Evolutionary conservation across 495 filamentous ascomycete species (phyloP), one percentile per base, ranked within the genome.

Genomic region (Talaromyces proteolyticus): DNA sequence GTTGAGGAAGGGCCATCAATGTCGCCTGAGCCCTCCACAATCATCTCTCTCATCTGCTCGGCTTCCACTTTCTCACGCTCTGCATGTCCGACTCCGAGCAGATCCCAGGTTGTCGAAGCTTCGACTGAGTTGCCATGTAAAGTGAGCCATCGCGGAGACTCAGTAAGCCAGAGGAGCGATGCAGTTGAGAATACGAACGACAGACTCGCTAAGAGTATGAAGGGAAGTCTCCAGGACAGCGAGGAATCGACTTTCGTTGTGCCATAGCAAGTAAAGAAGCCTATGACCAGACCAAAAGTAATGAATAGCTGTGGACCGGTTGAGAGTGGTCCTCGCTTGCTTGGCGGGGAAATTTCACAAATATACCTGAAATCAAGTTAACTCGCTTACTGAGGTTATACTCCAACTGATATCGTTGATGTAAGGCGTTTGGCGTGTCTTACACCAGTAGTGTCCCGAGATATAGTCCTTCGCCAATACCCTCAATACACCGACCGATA

Each of bases 181-280:
- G 55, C 55, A 3, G 57, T 58, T 0, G 70, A 65, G 11, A 76
- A 68, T 1, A 66, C 29, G 24, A 70, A 57, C 7, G 69, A 70
- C 2, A 78, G 52, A 19, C 60, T 42, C 0, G 73, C 66, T 34
- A 80, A 65, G 2, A 79, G 42, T 3, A 71, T 59, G 22, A 75
- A 81, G 0, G 80, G 81, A 0, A 73, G 50, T 4, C 82, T 68
- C 82, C 82, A 85, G 4, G 78, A 72, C 16, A 80, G 58, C 3
- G 78, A 79, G 1, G 75, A 77, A 0, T 62, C 18, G 16, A 82
- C 61, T 8, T 66, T 59, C 3, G 72, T 62, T 18, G 74, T 73
- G 19, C 78, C 82, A 53, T 85, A 85, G 52, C 79, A 82, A n/a
- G 69, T 75, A 51, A 86, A 85, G 53, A 77, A 86, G 0, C 82